Percentiles rank a stretch among this genome's conserved stretches.
phyloP scores from a whole-genome alignment of 495 filamentous ascomycete species.

The Neurospora sp. region DNA sequence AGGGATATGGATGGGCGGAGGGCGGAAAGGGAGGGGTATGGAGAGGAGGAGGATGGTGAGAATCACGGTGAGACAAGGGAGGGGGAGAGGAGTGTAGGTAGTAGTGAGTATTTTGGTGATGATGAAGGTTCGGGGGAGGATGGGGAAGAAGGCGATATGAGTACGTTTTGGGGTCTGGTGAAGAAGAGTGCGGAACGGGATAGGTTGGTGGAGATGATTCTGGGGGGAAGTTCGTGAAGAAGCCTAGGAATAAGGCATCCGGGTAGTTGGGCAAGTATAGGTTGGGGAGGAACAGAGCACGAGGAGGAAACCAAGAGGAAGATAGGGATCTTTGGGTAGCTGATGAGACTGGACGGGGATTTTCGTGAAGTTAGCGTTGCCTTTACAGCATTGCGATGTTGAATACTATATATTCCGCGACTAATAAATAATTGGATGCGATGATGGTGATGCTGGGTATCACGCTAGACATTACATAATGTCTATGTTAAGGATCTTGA shows the following conservation, averaged over 20 bases:
- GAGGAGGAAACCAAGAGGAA: background rate
- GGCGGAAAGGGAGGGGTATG: background rate
- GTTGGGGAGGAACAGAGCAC: too few relatives aligned
- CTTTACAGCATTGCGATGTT: background rate
- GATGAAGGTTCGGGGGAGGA: background rate
- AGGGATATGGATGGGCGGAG: background rate
- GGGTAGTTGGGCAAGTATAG: too few relatives aligned
- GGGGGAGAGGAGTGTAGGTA: background rate
- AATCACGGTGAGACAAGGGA: background rate
- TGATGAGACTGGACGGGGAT: background rate
- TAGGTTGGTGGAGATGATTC: slow-evolving; percentile 14
- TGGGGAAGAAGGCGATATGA: slow-evolving; percentile 7
- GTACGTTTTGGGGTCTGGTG: slow-evolving; percentile 20
- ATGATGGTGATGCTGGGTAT: too few relatives aligned
- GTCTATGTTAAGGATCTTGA: slow-evolving; percentile 92
- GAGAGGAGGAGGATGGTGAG: background rate
- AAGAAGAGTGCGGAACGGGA: slow-evolving; percentile 20
- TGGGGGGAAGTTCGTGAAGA: background rate
- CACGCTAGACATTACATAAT: slow-evolving; percentile 6
- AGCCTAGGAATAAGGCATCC: too few relatives aligned
- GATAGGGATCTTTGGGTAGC: background rate
- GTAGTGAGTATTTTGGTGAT: background rate
- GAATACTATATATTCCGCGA: background rate
- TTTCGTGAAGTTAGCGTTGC: background rate
- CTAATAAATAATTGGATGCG: too few relatives aligned